Evolutionary conservation across 345 rosid genomes (phyloP), one percentile per base, ranked within the genome.

Genomic region (Populus ilicifolia): DNA sequence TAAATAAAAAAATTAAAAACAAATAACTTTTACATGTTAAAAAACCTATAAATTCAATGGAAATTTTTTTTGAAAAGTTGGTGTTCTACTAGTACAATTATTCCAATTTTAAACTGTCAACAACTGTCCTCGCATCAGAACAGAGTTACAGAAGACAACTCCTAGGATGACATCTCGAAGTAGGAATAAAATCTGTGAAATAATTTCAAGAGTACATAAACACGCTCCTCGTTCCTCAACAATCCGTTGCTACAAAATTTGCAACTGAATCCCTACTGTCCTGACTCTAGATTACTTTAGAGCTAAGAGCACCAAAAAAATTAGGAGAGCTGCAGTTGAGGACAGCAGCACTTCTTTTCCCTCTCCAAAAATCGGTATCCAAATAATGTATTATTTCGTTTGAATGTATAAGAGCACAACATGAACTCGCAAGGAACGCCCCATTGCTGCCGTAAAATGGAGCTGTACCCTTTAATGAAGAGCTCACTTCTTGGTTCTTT

Each of bases 401-500:
- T 20, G 13, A 25, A 29, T 76, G 29, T 52, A 27, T 21, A 8
- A 3, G 10, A 25, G 54, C 41, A 59, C 63, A 68, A n/a, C 14
- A 65, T 65, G 16, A 65, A 59, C 29, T 21, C 62, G 18, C 6
- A 18, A 38, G 8, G 59, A 75, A 33, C 11, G 12, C 38, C 17
- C 7, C 44, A 16, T 50, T 43, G 21, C 5, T 5, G 61, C 5
- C 0, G 59, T 18, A 27, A 63, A 25, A 18, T 14, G 21, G 56
- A 11, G 11, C 17, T 30, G 16, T 2, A 27, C 29, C 48, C 41
- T 63, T 10, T 21, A 38, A 67, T 44, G 11, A 67, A 35, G 35
- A 71, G 46, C 71, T 71, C 64, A 71, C 64, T 78, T 78, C 75
- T 71, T 62, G 38, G 18, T 35, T 46, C 80, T 75, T 71, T 71